Percentiles rank a stretch among this genome's conserved stretches.
Conservation (phyloP, 345 rosid genomes). For the Linum tenue region DNA sequence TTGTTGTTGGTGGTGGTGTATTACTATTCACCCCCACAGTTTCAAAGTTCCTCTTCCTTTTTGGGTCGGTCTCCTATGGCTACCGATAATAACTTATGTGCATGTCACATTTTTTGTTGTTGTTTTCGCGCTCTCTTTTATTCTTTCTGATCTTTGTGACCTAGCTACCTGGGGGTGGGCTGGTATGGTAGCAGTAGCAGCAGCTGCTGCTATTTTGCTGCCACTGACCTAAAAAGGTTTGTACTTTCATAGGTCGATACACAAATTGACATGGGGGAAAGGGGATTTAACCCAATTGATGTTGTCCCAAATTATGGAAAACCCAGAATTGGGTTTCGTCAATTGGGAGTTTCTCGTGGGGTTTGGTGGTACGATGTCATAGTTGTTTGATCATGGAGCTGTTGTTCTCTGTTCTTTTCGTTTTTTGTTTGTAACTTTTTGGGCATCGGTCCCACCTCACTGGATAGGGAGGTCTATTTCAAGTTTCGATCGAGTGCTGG, state of each 20-base stretch:
- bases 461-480: conserved; percentile 2
- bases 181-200: too few species aligned
- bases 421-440: neutral
- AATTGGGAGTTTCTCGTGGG: neutral
- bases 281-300: neutral
- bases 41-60: too few species aligned
- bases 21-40: too few species aligned
- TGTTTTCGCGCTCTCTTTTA: too few species aligned
- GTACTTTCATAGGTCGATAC: neutral
- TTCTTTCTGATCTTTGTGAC: too few species aligned
- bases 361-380: neutral
- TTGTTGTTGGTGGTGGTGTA: too few species aligned
- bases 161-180: too few species aligned
- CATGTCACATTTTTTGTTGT: too few species aligned
- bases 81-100: too few species aligned
- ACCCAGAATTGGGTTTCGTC: neutral
- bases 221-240: too few species aligned
- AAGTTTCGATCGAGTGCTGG: conserved; percentile 10
- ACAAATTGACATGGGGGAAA: neutral
- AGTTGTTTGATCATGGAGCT: neutral
- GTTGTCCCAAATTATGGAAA: neutral
- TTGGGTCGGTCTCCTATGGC: too few species aligned
- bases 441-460: conserved; percentile 13
- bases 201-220: too few species aligned
- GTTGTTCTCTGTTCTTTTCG: neutral